Conservation (phyloP, 352 stramenopile genomes). For the Pythium aquatile region DNA sequence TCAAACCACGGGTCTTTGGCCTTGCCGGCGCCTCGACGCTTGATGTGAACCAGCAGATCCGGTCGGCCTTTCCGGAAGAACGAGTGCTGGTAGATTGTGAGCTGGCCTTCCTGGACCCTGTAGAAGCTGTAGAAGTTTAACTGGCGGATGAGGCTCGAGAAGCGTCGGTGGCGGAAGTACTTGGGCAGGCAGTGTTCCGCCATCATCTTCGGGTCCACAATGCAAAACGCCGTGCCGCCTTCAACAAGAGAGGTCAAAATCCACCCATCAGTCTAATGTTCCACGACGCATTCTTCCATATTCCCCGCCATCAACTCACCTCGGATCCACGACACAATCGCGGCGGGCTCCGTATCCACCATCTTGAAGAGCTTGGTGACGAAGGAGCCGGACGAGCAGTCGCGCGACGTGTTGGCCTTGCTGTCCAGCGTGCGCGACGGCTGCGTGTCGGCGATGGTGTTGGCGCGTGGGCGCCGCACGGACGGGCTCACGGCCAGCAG, state of each 20-base stretch:
- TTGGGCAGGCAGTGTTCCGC: conserved; percentile 87
- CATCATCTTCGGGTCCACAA: conserved; percentile 89
- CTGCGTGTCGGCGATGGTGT: conserved; percentile 25
- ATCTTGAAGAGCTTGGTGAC: conserved; percentile 86
- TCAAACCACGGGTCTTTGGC: conserved; percentile 87
- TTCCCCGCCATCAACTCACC: conserved; percentile 11
- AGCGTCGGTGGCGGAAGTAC: conserved; percentile 89
- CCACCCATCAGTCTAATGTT: neutral
- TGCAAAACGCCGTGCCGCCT: conserved; percentile 89
- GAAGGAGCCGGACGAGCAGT: conserved; percentile 63
- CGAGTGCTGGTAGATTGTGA: conserved; percentile 86
- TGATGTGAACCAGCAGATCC: conserved; percentile 82
- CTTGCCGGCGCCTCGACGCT: conserved; percentile 77
- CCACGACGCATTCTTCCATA: neutral
- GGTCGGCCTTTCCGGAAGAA: conserved; percentile 82
- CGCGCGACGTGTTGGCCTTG: conserved; percentile 17
- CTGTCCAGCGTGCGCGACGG: conserved; percentile 21
- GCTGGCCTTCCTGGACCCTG: conserved; percentile 82
- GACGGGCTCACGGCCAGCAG: conserved; percentile 7
- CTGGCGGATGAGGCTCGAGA: conserved; percentile 88
- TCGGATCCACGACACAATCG: conserved; percentile 81
- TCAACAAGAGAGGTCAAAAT: conserved; percentile 1
- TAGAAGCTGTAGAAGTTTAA: conserved; percentile 93
- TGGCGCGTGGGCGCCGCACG: conserved; percentile 22
- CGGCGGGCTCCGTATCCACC: conserved; percentile 77